A percentile compares a stretch with the other conserved stretches of the same genome.
Evolutionary conservation across 768 basidiomycete genomes (phyloP).

Genomic region (Lentinula detonsa): DNA sequence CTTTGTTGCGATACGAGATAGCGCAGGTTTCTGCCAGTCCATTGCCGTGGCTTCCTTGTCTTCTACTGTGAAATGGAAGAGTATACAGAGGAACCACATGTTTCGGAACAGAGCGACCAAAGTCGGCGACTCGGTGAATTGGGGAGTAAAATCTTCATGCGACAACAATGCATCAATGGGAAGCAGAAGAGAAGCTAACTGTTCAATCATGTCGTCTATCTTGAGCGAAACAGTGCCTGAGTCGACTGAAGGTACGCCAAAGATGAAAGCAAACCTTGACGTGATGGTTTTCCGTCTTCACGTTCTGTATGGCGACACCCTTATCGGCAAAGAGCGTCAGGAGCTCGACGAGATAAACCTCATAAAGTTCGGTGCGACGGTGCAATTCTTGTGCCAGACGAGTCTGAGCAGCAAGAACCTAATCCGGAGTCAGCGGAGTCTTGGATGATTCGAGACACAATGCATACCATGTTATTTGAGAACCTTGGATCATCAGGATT

Average conservation of each 20-base stretch:
- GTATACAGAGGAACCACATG: slow-evolving; percentile 88
- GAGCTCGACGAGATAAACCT: slow-evolving; percentile 77
- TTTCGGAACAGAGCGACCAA: slow-evolving; percentile 80
- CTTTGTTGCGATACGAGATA: slow-evolving; percentile 76
- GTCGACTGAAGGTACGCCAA: neutral
- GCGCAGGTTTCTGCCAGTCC: slow-evolving; percentile 73
- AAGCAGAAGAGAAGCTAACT: slow-evolving; percentile 81
- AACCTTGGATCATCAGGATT: slow-evolving; percentile 85
- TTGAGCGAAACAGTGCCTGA: slow-evolving; percentile 20
- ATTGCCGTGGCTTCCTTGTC: slow-evolving; percentile 56
- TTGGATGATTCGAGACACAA: slow-evolving; percentile 43
- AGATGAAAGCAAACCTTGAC: slow-evolving; percentile 45
- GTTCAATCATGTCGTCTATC: slow-evolving; percentile 81
- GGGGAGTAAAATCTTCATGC: slow-evolving; percentile 63
- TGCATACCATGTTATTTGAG: slow-evolving; percentile 81
- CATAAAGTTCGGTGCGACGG: slow-evolving; percentile 70
- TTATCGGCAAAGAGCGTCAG: slow-evolving; percentile 86
- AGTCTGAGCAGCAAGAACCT: slow-evolving; percentile 90
- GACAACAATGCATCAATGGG: slow-evolving; percentile 85
- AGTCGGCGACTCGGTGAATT: slow-evolving; percentile 46
- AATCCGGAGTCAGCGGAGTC: neutral
- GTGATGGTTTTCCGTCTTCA: slow-evolving; percentile 58
- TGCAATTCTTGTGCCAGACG: slow-evolving; percentile 76
- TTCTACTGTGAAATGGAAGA: slow-evolving; percentile 73
- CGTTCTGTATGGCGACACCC: slow-evolving; percentile 84